Base-by-base conservation (phyloP, 441 rosid genomes). In the Syzygium syzygioides region DNA sequence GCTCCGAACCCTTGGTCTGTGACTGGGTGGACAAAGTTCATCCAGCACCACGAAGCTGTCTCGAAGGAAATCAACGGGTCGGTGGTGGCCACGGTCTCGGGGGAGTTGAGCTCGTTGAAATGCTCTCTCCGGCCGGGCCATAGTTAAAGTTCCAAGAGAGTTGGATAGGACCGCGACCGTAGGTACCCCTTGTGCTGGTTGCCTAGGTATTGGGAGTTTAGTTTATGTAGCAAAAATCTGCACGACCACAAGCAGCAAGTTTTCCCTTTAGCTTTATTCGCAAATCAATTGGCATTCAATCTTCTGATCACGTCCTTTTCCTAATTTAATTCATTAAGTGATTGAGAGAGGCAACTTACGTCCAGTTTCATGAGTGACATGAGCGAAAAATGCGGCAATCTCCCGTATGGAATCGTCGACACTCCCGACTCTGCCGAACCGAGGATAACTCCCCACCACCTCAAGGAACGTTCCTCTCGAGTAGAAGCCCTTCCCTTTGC, bases 41-140 rank as follows among this genome's bases (percentile, higher is more conserved):
- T 91, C 95, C 95, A 93, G 41, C 87, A 94, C 95, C 94, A 94
- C 60, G 93, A 87, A 56, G 95, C 94, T 19, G 94, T 90, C 90
- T 91, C 92, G 87, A 92, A 94, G 6, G 95, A 93, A 14, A 94
- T 88, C n/a, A 89, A 84, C 0, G 92, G 93, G 80, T 91, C 90
- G 14, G 90, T 90, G 59, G 88, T 90, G 59, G 88, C 87, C 30
- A 62, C 88, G 2, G 57, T 83, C 64, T 92, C 87, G 2, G 92
- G 90, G 32, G 48, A 15, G 53, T 79, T 85, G 37, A 92, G 55
- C 15, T 88, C 57, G 28, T 86, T 71, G 56, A 88, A 90, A 79
- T 79, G 80, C 79, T 76, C 55, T 55, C 7, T 11, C 91, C 86
- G 13, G 93, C 91, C 6, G 90, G 88, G 7, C 90, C 92, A 11